Evolutionary conservation across 108 stramenopile species (phyloP), one percentile per base, ranked within the genome.

Genomic region (Cylindrotheca closterium): DNA sequence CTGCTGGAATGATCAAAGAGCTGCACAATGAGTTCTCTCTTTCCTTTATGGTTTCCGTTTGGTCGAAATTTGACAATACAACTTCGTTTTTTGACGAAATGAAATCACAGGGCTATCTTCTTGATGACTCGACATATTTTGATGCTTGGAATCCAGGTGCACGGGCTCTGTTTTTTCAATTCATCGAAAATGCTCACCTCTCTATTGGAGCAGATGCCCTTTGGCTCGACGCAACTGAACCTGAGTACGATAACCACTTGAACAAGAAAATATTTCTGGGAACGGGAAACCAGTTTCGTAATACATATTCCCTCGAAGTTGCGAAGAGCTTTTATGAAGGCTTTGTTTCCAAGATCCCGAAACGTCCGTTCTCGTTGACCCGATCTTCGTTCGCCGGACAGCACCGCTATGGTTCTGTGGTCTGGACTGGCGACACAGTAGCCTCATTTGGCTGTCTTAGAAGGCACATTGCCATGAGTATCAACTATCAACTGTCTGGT

Each of bases 141-240:
- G 63, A 65, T 51, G 34, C 63, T 4, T 65, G 51, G 51, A 53
- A 65, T 26, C 63, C 63, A 10, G 51, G 3, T 12, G 63, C 63
- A 28, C 50, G 63, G 4, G 19, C 27, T 26, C 23, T 24, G 12
- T 65, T 65, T 51, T 65, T 51, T 51, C 26, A 12, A 22, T 65
- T 46, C 30, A 2, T 24, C 19, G 22, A 53, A 3, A 29, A 65
- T 15, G 23, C 31, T 7, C 50, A 53, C 28, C 53, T 65, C 25
- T 51, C 51, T 19, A 65, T 65, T 46, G 31, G 31, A 17, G 63
- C 25, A 4, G 63, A 65, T 54, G 31, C 31, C 29, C 10, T 65
- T 10, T 65, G 63, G 63, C 19, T 65, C 17, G 63, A 65, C 25
- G 63, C 63, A 7, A 65, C 63, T 17, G 63, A 65, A 19, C 63